A percentile compares a stretch with the other conserved stretches of the same genome.
Evolutionary conservation across 139 green algal species (phyloP).

Genomic region (Edaphochlamys debaryana): DNA sequence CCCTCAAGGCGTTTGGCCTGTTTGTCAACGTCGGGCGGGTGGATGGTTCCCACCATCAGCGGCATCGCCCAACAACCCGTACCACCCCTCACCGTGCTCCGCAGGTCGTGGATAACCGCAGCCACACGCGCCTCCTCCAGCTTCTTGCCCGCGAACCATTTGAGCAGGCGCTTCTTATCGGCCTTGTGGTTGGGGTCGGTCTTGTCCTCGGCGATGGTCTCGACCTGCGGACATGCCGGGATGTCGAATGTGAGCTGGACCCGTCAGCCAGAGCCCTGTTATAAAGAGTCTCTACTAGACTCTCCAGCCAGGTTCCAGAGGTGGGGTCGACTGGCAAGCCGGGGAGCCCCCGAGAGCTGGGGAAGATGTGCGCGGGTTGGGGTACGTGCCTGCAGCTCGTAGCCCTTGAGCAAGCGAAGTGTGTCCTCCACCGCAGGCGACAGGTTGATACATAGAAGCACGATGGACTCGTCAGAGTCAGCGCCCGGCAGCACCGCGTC

Average conservation of each 20-base stretch:
- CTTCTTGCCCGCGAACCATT: background rate
- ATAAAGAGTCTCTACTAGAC: too few species aligned
- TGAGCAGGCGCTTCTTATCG: conserved; percentile 23
- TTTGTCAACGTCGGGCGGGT: too few species aligned
- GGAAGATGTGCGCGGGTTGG: too few species aligned
- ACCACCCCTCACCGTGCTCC: conserved; percentile 10
- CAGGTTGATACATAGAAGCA: conserved; percentile 15
- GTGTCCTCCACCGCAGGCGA: background rate
- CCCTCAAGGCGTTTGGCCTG: too few species aligned
- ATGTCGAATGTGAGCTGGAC: too few species aligned
- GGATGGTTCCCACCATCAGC: too few species aligned
- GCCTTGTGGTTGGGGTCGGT: conserved; percentile 4
- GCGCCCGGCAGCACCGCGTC: background rate
- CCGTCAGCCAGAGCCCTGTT: background rate
- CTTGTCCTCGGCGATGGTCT: background rate
- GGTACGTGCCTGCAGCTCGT: conserved; percentile 1
- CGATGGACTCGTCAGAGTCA: too few species aligned
- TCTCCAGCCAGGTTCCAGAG: too few species aligned
- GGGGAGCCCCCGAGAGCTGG: too few species aligned
- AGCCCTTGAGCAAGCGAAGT: background rate
- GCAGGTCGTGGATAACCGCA: conserved; percentile 2
- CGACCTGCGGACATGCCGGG: background rate
- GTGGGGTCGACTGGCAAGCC: too few species aligned
- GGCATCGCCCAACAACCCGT: too few species aligned
- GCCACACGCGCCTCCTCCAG: background rate